Percentiles rank a stretch among this genome's conserved stretches.
phyloP scores from a whole-genome alignment of 1,139 yeast genomes.

The Meyerozyma sp. region DNA sequence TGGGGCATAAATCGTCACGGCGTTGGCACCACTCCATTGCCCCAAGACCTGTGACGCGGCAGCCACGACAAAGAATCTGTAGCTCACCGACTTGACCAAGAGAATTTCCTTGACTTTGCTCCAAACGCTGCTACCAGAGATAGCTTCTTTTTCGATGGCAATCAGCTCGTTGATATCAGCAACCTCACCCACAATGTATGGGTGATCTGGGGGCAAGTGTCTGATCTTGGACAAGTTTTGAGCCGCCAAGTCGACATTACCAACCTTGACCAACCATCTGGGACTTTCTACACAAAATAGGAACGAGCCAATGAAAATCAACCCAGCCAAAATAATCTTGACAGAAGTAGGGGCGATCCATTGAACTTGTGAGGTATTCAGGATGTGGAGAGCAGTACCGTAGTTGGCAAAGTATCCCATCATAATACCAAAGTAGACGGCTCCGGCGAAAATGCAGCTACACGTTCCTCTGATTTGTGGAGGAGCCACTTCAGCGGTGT shows the following conservation, averaged over 20 bases:
- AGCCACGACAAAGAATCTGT: slow-evolving; percentile 41
- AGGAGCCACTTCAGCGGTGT: slow-evolving; percentile 51
- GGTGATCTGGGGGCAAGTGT: slow-evolving; percentile 45
- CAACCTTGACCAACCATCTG: slow-evolving; percentile 40
- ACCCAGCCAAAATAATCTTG: slow-evolving; percentile 39
- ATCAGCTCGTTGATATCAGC: slow-evolving; percentile 46
- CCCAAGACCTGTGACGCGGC: slow-evolving; percentile 46
- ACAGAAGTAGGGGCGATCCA: slow-evolving; percentile 27
- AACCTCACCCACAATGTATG: slow-evolving; percentile 48
- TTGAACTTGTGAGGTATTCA: slow-evolving; percentile 23
- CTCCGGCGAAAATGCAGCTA: slow-evolving; percentile 48
- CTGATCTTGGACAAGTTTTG: slow-evolving; percentile 40
- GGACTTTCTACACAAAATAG: slow-evolving; percentile 39
- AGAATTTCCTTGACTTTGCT: slow-evolving; percentile 28
- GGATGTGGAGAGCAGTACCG: slow-evolving; percentile 32
- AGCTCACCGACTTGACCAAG: slow-evolving; percentile 30
- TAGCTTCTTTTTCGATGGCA: slow-evolving; percentile 31
- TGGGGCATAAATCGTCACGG: slow-evolving; percentile 56
- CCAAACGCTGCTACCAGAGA: slow-evolving; percentile 18
- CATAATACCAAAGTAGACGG: slow-evolving; percentile 52
- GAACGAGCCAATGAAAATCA: slow-evolving; percentile 31
- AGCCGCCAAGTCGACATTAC: slow-evolving; percentile 30
- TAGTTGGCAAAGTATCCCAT: slow-evolving; percentile 46
- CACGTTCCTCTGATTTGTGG: slow-evolving; percentile 48
- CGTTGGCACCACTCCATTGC: slow-evolving; percentile 63